A percentile compares a stretch with the other conserved stretches of the same genome.
These are phyloP conservation scores for Fusarium secorum DNA, from an alignment of 2,329 filamentous ascomycete genomes.

Conservation along the genomic window DNA sequence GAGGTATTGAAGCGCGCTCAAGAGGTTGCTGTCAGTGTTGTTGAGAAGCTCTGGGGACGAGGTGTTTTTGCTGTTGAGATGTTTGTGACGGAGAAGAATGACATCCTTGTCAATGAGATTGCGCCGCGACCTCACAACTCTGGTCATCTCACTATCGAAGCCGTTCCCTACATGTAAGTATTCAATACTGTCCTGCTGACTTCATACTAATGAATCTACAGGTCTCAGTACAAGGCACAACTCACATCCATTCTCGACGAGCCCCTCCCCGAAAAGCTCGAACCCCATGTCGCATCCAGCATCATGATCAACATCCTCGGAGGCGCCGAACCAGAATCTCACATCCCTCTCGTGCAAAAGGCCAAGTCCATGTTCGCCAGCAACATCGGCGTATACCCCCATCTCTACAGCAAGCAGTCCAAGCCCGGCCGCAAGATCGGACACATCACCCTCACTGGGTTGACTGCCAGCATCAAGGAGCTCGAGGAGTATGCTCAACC, in stretches of 20 bases:
- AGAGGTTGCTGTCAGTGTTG: slow-evolving; percentile 56
- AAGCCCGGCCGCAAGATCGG: slow-evolving; percentile 94
- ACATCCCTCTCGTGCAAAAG: slow-evolving; percentile 59
- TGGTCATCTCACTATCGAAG: slow-evolving; percentile 95
- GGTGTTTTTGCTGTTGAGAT: slow-evolving; percentile 97
- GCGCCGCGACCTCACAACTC: slow-evolving; percentile 87
- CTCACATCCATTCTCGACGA: slow-evolving; percentile 80
- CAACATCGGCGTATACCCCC: slow-evolving; percentile 66
- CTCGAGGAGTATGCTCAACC: slow-evolving; percentile 66
- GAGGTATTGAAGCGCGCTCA: slow-evolving; percentile 71
- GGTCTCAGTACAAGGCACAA: slow-evolving; percentile 90
- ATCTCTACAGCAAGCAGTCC: slow-evolving; percentile 91
- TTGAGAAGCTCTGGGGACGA: slow-evolving; percentile 82
- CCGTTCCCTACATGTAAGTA: slow-evolving; percentile 70
- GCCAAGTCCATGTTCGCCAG: slow-evolving; percentile 54
- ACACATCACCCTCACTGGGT: slow-evolving; percentile 83
- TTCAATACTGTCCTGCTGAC: rapidly evolving
- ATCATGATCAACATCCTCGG: slow-evolving; percentile 87
- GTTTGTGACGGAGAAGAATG: slow-evolving; percentile 79
- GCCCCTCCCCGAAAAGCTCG: slow-evolving; percentile 63
- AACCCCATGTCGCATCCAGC: slow-evolving; percentile 65
- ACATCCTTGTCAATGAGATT: slow-evolving; percentile 84
- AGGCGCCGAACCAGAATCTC: slow-evolving; percentile 70
- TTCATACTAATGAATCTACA: neutral
- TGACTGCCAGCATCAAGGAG: slow-evolving; percentile 67